Base-by-base conservation (phyloP, 352 stramenopile species). In the Phytophthora aleatoria region DNA sequence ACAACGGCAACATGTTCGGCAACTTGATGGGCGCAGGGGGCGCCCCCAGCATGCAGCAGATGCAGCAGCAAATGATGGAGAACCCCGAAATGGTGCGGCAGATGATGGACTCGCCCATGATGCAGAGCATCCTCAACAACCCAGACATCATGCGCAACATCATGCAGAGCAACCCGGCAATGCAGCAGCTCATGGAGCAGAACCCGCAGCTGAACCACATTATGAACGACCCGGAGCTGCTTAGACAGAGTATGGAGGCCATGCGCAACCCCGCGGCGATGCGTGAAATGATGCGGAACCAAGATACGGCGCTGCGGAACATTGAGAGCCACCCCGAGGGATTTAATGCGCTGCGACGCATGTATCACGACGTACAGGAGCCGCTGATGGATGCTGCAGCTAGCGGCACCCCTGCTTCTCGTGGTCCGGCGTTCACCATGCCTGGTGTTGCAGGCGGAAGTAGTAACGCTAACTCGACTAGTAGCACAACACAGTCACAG, bases 291-390 rank as follows among this genome's bases (percentile, higher is more conserved):
- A 99, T 99, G 95, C 86, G 97, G 5, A 97, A 85, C 76, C 97
- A 99, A 70, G 97, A 99, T 79, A 95, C 98, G 47, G 97, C 97
- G 15, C 85, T 99, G 79, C 89, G 86, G 44, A 97, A 99, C 73
- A 96, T 99, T 58, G 95, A 99, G 76, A 99, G 96, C 64, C 94
- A 99, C 49, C 97, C 97, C 0, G 97, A 98, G 42, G 97, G 97
- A 33, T 99, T 99, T 71, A 98, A 97, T 69, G 97, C 97, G 1
- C 74, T 99, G n/a, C 86, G 91, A 20, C 84, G 92, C 43, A 97
- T 98, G 88, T 97, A 97, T 66, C 85, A 94, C 33, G 90, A 97
- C 48, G 95, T 98, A 11, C 95, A 99, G 65, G 96, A 98, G 67
- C 96, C 96, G 3, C 88, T 99, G 48, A 93, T 99, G 81, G 94